Conservation (phyloP, 2,329 filamentous ascomycete genomes). For the Emergomyces pasteurianus region DNA sequence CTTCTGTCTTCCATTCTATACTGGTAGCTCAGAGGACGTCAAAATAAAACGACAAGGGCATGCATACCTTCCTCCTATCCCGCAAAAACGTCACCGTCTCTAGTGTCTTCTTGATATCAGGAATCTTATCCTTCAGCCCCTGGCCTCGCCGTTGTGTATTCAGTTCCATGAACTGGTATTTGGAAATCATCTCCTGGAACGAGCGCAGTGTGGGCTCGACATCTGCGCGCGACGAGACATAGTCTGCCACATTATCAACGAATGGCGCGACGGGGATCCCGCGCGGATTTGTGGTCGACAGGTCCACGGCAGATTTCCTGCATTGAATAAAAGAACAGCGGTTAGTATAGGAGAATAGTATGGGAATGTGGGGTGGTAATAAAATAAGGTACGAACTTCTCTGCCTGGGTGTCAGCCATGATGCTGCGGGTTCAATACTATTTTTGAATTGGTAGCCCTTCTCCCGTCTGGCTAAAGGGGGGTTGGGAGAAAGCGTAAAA, state of each 20-base stretch:
- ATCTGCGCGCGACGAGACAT: conserved; percentile 34
- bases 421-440: background rate
- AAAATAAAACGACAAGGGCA: too few relatives aligned
- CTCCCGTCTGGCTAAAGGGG: background rate
- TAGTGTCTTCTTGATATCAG: conserved; percentile 90
- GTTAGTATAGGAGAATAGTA: conserved; percentile 1
- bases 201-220: conserved; percentile 35
- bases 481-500: background rate
- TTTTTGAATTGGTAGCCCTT: background rate
- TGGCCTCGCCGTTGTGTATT: conserved; percentile 75
- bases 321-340: conserved; percentile 12
- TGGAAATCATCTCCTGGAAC: conserved; percentile 51
- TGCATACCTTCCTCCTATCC: conserved; percentile 58
- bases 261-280: conserved; percentile 37
- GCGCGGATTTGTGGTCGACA: conserved; percentile 30
- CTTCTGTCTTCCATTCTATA: too few relatives aligned
- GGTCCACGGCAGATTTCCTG: conserved; percentile 11
- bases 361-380: background rate
- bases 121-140: conserved; percentile 86
- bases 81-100: conserved; percentile 83
- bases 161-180: conserved; percentile 99
- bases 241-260: conserved; percentile 36
- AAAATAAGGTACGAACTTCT: conserved; percentile 2
- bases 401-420: conserved; percentile 6
- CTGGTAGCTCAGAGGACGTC: too few relatives aligned